Conservation (phyloP, 805 yeast species). For the Pichia deserticola region DNA sequence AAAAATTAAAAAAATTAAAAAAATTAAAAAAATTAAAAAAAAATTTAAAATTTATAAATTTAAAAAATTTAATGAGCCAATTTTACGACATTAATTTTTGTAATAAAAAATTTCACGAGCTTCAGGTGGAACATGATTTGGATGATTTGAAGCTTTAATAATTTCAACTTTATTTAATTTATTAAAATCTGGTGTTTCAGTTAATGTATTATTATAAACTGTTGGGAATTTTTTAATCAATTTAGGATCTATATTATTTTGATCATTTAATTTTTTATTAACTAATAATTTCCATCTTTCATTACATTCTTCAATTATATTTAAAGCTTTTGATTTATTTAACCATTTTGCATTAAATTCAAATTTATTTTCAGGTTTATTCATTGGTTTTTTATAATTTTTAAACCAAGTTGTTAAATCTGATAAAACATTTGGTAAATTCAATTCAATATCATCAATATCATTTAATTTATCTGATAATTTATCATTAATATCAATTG, state of each 20-base stretch:
- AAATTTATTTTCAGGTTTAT: slow-evolving; percentile 67
- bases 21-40: too few relatives aligned
- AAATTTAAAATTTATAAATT: background rate
- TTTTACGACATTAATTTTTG: background rate
- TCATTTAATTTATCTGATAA: slow-evolving; percentile 51
- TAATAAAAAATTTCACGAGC: slow-evolving; percentile 12
- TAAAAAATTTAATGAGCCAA: too few relatives aligned
- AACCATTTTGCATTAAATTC: slow-evolving; percentile 56
- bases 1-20: too few relatives aligned
- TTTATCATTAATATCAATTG: slow-evolving; percentile 60
- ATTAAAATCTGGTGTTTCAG: slow-evolving; percentile 17
- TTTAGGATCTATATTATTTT: slow-evolving; percentile 1
- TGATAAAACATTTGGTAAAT: slow-evolving; percentile 64
- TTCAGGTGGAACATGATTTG: slow-evolving; percentile 15
- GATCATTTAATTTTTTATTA: slow-evolving; percentile 30
- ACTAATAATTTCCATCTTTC: slow-evolving; percentile 60
- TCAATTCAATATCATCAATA: slow-evolving; percentile 57
- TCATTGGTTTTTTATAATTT: slow-evolving; percentile 77
- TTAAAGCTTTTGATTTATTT: slow-evolving; percentile 45
- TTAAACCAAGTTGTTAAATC: slow-evolving; percentile 75
- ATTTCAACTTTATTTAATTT: background rate
- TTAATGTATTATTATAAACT: slow-evolving; percentile 34
- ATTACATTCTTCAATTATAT: slow-evolving; percentile 55
- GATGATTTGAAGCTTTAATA: background rate
- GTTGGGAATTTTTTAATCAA: slow-evolving; percentile 23